Base-by-base conservation (phyloP, 352 stramenopile genomes). In the Hyaloperonospora arabidopsidis region DNA sequence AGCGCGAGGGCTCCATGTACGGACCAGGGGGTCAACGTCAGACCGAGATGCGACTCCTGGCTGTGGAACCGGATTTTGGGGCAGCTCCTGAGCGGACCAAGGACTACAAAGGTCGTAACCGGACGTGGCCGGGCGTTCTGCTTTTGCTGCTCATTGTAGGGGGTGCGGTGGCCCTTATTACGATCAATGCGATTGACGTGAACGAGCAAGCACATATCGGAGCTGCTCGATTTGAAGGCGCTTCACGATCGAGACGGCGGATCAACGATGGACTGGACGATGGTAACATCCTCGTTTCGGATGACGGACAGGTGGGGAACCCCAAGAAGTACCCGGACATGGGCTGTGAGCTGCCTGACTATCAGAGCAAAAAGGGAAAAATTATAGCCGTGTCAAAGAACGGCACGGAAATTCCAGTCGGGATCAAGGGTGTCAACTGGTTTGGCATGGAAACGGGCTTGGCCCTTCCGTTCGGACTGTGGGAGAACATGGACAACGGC, bases 361-460 rank as follows among this genome's bases (percentile, higher is more conserved):
- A 88, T 35, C 57, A 73, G 38, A 86, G 75, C 62, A 87, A 87
- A 59, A 65, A 74, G 23, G 68, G 75, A 2, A 54, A 73, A 15
- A 79, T 86, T 32, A 65, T 62, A 22, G 61, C 72, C 0, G 67
- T 82, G 0, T 23, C 68, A 0, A 63, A 72, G 23, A 84, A 87
- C 47, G 77, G 77, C 4, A 86, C 72, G 0, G 76, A 88, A 43
- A 58, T 81, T 5, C 39, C 61, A 0, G 60, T 88, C 5, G 63
- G 56, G 1, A 70, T 88, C 49, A 88, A 88, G 32, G 78, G 78
- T 14, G 51, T 84, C 44, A 88, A 87, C 52, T 88, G 78, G 78
- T 88, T 87, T 56, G 78, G 78, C 17, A 88, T 88, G 78, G 78
- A 88, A 49, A 87, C 79, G 8, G 71, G 67, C 0, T n/a, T 76